Base-by-base conservation (phyloP, 202 grass and related monocot species). In the Carex sylvatica region DNA sequence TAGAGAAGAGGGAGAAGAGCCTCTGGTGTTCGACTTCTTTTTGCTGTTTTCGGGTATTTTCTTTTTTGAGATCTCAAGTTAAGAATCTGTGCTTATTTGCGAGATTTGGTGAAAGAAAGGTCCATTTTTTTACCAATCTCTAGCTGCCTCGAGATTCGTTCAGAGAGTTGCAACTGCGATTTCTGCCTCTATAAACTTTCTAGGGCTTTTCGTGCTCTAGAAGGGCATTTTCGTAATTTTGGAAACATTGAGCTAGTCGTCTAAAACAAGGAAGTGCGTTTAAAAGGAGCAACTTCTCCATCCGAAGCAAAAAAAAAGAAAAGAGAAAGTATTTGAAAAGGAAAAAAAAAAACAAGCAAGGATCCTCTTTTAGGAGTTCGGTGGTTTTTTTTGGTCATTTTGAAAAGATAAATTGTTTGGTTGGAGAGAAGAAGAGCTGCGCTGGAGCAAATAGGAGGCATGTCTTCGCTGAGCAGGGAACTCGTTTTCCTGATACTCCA, bases 401-500 rank as follows among this genome's bases (percentile, higher is more conserved):
- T 84, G 85, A 67, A 67, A 67, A 53, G 63, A 53, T 49, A 53
- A 67, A 82, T 82, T 82, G 22, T 82, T 54, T 51, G n/a, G 26
- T 81, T 13, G 80, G 44, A 70, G 15, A 36, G 35, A 6, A 74
- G 64, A 16, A 14, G n/a, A 64, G 74, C 65, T 85, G 84, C 81
- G 88, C 93, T 95, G 92, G 95, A 93, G 81, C 90, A 90, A 73
- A 86, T 77, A 83, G 87, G 92, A 83, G 86, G 87, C 85, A 98
- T 98, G 95, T 98, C 95, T 64, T 98, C 92, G 46, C 87, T 98
- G 58, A 98, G 95, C 89, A 93, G 95, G 90, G 95, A 98, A 90
- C 86, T 98, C 13, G 95, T 98, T 62, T 98, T 98, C 63, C 92
- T 98, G 68, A 98, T 98, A 81, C 87, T 98, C 83, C 95, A 98